Evolutionary conservation across 2,329 filamentous ascomycete genomes (phyloP), one percentile per base, ranked within the genome.

Genomic region (Cladosporium colombiae): DNA sequence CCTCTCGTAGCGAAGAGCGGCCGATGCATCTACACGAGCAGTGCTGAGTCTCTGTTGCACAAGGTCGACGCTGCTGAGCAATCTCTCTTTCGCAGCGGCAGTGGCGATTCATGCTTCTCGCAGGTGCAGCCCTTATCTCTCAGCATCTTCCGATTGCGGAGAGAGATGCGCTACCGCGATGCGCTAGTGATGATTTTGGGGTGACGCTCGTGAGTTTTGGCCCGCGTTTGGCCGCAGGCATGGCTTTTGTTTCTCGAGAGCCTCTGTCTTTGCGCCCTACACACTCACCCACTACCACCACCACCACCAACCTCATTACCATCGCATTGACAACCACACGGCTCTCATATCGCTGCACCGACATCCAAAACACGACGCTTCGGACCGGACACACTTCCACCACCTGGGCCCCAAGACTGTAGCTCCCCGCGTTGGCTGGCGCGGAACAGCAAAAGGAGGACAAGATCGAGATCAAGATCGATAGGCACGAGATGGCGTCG

Each of bases 341-440:
- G 27, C 33, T 7, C 13, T 31, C 29, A 33, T 13, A 10, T 33
- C 5, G 2, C 7, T 2, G 13, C 13, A 2, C 8, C 40, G 1
- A 21, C 8, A 46, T 21, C 40, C n/a, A 5, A 8, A 46, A 21
- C 10, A 46, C 29, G 13, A 57, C 23, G 10, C 13, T 10, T 13
- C 31, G 5, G 13, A 57, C 23, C 27, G 44, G 8, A 52, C 40
- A 11, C 8, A 33, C 23, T 33, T 27, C 55, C 8, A 5, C 29
- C 14, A 50, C 59, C 49, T 55, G 61, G 61, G 23, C 64, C 18
- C 21, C 5, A 11, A 59, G n/a, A 52, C 31, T 13, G 37, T 23
- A 64, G 63, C 68, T 67, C 56, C 50, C 65, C 58, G 69, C 69
- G 65, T 66, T 61, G 49, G 40, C 61, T 67, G 64, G 63, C 66